phyloP scores from a whole-genome alignment of 2,329 filamentous ascomycete species.

The Mycogone perniciosa region DNA sequence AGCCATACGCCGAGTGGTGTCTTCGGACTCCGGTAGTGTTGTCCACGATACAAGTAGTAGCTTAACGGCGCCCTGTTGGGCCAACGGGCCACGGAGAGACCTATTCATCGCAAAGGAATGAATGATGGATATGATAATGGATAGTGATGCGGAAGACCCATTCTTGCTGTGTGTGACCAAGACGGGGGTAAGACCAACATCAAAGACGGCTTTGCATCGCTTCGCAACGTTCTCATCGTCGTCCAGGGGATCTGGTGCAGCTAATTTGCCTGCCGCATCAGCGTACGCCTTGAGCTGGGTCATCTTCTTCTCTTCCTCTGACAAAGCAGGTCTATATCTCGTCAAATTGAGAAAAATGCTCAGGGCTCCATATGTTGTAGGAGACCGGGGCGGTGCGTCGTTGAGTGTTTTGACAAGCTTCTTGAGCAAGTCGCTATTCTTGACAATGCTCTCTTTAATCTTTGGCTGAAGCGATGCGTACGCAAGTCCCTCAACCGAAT shows the following conservation, averaged over 20 bases:
- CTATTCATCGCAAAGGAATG: slow-evolving; percentile 70
- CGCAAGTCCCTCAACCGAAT: slow-evolving; percentile 83
- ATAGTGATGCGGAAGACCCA: slow-evolving; percentile 62
- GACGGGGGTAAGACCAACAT: slow-evolving; percentile 69
- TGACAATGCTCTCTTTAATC: slow-evolving; percentile 74
- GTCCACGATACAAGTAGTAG: slow-evolving; percentile 68
- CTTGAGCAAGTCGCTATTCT: slow-evolving; percentile 62
- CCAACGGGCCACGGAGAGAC: slow-evolving; percentile 68
- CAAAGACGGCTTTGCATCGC: slow-evolving; percentile 72
- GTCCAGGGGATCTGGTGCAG: slow-evolving; percentile 60
- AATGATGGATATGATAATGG: slow-evolving; percentile 69
- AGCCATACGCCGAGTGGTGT: slow-evolving; percentile 48
- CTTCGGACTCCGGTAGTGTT: slow-evolving; percentile 49
- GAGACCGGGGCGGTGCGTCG: slow-evolving; percentile 55
- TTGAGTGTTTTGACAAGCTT: slow-evolving; percentile 59
- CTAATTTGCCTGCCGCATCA: slow-evolving; percentile 66
- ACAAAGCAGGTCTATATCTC: slow-evolving; percentile 66
- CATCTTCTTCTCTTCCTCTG: slow-evolving; percentile 90
- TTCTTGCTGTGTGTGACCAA: slow-evolving; percentile 71
- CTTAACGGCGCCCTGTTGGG: slow-evolving; percentile 89
- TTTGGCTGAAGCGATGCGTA: slow-evolving; percentile 82
- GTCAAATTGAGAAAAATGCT: slow-evolving; percentile 84
- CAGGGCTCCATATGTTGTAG: slow-evolving; percentile 75
- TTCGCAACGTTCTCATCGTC: slow-evolving; percentile 68
- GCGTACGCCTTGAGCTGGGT: slow-evolving; percentile 90